Percentiles rank a stretch among this genome's conserved stretches.
Conservation (phyloP, 2,329 filamentous ascomycete genomes). For the Colletotrichum theobromicola region DNA sequence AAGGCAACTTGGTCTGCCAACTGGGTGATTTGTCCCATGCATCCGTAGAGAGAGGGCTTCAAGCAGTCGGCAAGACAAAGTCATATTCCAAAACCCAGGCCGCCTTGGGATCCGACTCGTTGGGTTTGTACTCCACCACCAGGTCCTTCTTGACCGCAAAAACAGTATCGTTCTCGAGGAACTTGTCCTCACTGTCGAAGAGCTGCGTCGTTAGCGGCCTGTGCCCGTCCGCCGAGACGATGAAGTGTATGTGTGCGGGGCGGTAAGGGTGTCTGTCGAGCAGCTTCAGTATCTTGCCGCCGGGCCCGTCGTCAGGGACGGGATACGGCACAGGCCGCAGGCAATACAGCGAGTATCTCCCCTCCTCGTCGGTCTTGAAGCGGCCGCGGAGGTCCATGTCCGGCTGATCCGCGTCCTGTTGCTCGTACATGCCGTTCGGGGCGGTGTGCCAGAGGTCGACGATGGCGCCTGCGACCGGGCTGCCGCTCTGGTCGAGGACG, state of each 20-base stretch:
- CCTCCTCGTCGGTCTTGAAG: slow-evolving; percentile 70
- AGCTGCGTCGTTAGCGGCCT: slow-evolving; percentile 70
- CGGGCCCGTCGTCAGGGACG: slow-evolving; percentile 35
- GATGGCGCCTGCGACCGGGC: slow-evolving; percentile 59
- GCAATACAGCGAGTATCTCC: slow-evolving; percentile 67
- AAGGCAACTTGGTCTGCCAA: neutral
- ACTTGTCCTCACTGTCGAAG: slow-evolving; percentile 62
- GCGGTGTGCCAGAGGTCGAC: slow-evolving; percentile 71
- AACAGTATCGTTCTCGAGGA: slow-evolving; percentile 46
- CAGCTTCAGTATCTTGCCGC: slow-evolving; percentile 31
- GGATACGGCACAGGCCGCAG: slow-evolving; percentile 64
- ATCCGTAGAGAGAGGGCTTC: neutral
- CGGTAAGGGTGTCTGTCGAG: slow-evolving; percentile 36
- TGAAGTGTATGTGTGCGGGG: slow-evolving; percentile 38
- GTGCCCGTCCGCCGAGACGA: slow-evolving; percentile 55
- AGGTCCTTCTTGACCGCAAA: slow-evolving; percentile 41
- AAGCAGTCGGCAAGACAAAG: slow-evolving; percentile 21
- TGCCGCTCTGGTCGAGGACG: slow-evolving; percentile 58
- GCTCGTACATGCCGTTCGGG: slow-evolving; percentile 69
- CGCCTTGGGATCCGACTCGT: slow-evolving; percentile 25
- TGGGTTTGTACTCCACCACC: slow-evolving; percentile 30
- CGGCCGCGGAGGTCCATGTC: slow-evolving; percentile 78
- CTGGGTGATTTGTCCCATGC: neutral
- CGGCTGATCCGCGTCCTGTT: slow-evolving; percentile 73
- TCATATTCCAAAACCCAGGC: slow-evolving; percentile 29